These are phyloP conservation scores for Leishmania lainsoni DNA, from an alignment of 208 protist species.

Conservation along the genomic window DNA sequence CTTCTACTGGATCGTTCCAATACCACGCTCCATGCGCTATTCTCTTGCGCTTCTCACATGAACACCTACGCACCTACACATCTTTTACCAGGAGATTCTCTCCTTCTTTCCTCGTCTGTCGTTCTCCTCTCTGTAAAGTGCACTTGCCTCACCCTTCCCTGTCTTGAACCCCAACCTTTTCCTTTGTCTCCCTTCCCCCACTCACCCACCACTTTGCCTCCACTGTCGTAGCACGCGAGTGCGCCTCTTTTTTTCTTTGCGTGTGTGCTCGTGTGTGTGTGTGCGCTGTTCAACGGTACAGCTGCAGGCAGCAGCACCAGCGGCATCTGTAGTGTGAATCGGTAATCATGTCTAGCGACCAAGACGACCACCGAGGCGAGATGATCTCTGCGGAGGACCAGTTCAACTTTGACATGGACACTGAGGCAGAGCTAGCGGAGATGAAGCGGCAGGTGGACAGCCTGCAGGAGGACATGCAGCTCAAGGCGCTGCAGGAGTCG, in stretches of 20 bases:
- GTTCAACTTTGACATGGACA: conserved; percentile 53
- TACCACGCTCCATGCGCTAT: background rate
- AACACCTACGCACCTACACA: background rate
- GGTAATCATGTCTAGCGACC: conserved; percentile 26
- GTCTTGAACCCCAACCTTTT: background rate
- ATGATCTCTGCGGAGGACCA: conserved; percentile 33
- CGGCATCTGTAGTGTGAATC: background rate
- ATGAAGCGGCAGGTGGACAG: conserved; percentile 81
- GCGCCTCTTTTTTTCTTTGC: background rate
- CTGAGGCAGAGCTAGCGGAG: conserved; percentile 78
- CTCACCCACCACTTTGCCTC: background rate
- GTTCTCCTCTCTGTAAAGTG: background rate
- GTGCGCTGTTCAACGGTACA: conserved; percentile 10
- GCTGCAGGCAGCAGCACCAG: background rate
- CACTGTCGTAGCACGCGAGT: background rate
- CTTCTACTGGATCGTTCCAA: background rate
- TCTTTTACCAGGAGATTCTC: background rate
- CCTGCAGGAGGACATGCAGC: conserved; percentile 85
- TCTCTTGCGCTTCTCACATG: background rate
- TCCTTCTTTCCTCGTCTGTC: background rate
- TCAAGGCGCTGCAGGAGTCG: conserved; percentile 78
- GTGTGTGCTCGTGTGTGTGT: conserved; percentile 1
- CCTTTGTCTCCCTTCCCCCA: background rate
- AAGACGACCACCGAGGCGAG: conserved; percentile 24
- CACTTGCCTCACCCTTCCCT: background rate